Evolutionary conservation across 352 stramenopile species (phyloP).

Genomic region (Phytophthora aleatoria): DNA sequence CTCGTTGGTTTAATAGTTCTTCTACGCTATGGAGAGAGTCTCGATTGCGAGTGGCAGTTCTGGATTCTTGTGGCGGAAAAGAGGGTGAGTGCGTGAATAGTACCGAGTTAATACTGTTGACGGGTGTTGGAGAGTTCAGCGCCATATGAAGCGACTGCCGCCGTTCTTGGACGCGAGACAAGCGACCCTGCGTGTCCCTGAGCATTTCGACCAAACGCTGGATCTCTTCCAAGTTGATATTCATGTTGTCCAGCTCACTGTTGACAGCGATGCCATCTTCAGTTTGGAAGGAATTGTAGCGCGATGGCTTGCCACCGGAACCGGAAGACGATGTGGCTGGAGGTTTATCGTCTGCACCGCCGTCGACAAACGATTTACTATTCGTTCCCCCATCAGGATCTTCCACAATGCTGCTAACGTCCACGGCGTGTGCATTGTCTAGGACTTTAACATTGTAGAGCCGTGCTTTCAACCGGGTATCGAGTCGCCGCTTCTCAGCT

Average conservation of each 20-base stretch:
- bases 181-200: constrained; percentile 40
- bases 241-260: constrained; percentile 56
- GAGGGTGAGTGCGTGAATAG: constrained; percentile 24
- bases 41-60: constrained; percentile 13
- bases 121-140: constrained; percentile 24
- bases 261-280: constrained; percentile 48
- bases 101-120: constrained; percentile 24
- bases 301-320: constrained; percentile 20
- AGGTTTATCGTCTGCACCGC: constrained; percentile 22
- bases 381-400: constrained; percentile 28
- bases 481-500: constrained; percentile 51
- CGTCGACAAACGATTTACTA: constrained; percentile 46
- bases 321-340: constrained; percentile 19
- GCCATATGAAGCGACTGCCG: constrained; percentile 49
- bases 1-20: background rate
- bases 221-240: constrained; percentile 47
- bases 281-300: constrained; percentile 45
- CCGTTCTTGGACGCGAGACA: constrained; percentile 48
- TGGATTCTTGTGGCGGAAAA: constrained; percentile 9
- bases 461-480: constrained; percentile 52
- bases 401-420: constrained; percentile 60
- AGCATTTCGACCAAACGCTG: constrained; percentile 46
- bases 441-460: constrained; percentile 69
- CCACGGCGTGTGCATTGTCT: constrained; percentile 66
- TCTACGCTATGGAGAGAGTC: constrained; percentile 22